Percentiles rank a stretch among this genome's conserved stretches.
phyloP scores from a whole-genome alignment of 768 basidiomycete species.

The Sutorius australiensis region DNA sequence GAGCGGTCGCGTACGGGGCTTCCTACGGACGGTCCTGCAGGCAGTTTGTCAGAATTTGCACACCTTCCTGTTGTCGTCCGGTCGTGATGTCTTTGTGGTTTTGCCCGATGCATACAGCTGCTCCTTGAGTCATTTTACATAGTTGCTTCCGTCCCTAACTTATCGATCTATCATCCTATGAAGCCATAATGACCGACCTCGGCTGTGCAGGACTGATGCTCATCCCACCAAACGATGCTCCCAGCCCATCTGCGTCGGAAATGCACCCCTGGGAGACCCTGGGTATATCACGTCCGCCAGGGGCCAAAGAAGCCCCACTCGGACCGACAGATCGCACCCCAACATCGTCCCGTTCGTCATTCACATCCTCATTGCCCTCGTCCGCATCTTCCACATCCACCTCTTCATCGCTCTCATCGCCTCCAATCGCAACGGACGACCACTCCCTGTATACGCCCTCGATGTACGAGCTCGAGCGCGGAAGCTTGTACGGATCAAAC shows the following conservation, averaged over 20 bases:
- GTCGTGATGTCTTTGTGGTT: slow-evolving; percentile 9
- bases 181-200: slow-evolving; percentile 13
- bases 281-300: slow-evolving; percentile 24
- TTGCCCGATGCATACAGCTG: not conserved
- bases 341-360: not conserved
- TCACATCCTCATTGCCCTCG: slow-evolving; percentile 24
- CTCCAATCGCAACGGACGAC: slow-evolving; percentile 69
- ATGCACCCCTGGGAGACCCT: slow-evolving; percentile 16
- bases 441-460: slow-evolving; percentile 87
- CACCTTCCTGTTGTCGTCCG: slow-evolving; percentile 14
- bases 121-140: not conserved
- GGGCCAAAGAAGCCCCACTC: not conserved
- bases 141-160: not conserved
- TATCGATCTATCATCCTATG: not conserved
- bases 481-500: slow-evolving; percentile 94
- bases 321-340: slow-evolving; percentile 6
- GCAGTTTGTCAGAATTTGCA: slow-evolving; percentile 17
- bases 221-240: slow-evolving; percentile 72
- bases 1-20: not conserved
- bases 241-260: slow-evolving; percentile 50
- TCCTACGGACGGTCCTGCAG: not conserved
- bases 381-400: slow-evolving; percentile 44
- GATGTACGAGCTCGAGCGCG: slow-evolving; percentile 72
- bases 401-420: slow-evolving; percentile 68
- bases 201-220: slow-evolving; percentile 68